phyloP scores from a whole-genome alignment of 495 filamentous ascomycete genomes.

The Recurvomyces mirabilis region DNA sequence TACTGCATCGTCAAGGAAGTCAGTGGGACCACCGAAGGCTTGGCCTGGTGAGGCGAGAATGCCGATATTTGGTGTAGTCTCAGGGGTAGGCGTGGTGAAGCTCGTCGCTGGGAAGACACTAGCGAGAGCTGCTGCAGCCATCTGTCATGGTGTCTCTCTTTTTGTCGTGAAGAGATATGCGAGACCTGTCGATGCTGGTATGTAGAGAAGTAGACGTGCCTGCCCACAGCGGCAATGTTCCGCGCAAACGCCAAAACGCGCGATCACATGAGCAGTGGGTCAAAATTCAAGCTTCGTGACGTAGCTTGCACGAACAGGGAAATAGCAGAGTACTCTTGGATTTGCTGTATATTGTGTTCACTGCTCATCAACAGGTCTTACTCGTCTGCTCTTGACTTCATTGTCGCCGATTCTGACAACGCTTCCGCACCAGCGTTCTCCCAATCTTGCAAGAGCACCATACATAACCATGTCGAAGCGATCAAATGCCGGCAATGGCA shows the following conservation, averaged over 20 bases:
- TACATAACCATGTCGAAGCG: constrained; percentile 20
- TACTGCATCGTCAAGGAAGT: constrained; percentile 5
- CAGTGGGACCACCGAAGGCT: constrained; percentile 23
- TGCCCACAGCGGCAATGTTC: constrained; percentile 1
- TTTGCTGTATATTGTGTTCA: too few relatives aligned
- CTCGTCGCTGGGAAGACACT: constrained; percentile 15
- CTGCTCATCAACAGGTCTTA: too few relatives aligned
- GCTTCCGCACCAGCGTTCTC: too few relatives aligned
- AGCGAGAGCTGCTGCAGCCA: constrained; percentile 1
- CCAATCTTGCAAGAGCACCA: too few relatives aligned
- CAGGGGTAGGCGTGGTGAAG: constrained; percentile 29
- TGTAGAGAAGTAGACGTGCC: constrained; percentile 1
- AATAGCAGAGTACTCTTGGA: too few relatives aligned
- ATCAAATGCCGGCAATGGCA: constrained; percentile 10
- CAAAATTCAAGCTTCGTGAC: too few relatives aligned
- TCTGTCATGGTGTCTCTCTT: neutral
- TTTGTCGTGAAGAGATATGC: too few relatives aligned
- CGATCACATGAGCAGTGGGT: too few relatives aligned
- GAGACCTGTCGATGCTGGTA: neutral
- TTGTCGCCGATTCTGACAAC: too few relatives aligned
- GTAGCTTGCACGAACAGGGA: too few relatives aligned
- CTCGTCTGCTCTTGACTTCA: too few relatives aligned
- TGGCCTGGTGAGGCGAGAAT: constrained; percentile 22
- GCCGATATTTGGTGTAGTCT: constrained; percentile 29
- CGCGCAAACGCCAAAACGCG: neutral